phyloP scores from a whole-genome alignment of 106 monocot species.

The Allium fistulosum region DNA sequence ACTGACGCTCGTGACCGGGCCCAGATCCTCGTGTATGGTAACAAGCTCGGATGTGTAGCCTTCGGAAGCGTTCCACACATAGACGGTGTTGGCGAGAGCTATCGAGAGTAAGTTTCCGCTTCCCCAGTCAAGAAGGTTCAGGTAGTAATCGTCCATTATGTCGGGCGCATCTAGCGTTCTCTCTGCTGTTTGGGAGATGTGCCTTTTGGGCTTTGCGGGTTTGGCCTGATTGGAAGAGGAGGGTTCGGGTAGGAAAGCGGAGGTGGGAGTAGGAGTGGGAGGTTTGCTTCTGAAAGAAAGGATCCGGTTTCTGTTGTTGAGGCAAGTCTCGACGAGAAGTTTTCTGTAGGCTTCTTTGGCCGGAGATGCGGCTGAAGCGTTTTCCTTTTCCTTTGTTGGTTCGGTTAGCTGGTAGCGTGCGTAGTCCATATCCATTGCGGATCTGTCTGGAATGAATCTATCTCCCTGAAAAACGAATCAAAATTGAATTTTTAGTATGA shows the following conservation, averaged over 20 bases:
- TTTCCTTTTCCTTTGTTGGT: constrained; percentile 37
- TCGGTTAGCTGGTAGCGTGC: constrained; percentile 48
- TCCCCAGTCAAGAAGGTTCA: constrained; percentile 12
- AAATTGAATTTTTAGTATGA: background rate
- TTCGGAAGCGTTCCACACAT: constrained; percentile 6
- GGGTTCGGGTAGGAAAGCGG: no score
- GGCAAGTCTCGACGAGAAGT: constrained; percentile 27
- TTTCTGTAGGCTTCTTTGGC: constrained; percentile 47
- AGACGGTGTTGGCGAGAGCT: constrained; percentile 1
- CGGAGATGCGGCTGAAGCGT: constrained; percentile 17
- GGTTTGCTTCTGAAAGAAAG: constrained; percentile 46
- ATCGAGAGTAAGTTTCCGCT: constrained; percentile 4
- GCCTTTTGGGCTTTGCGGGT: constrained; percentile 24
- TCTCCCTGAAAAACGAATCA: constrained; percentile 18
- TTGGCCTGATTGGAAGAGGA: background rate
- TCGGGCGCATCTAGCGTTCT: constrained; percentile 5
- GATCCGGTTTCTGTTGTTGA: constrained; percentile 36
- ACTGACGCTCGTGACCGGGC: constrained; percentile 61
- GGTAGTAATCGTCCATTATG: constrained; percentile 1
- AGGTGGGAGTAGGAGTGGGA: background rate
- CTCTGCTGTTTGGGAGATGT: constrained; percentile 43
- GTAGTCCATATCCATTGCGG: constrained; percentile 54
- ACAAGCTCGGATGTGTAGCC: constrained; percentile 49
- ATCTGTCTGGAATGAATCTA: constrained; percentile 63
- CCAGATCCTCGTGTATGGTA: constrained; percentile 40